Percentiles rank a stretch among this genome's conserved stretches.
Evolutionary conservation across 2,329 filamentous ascomycete species (phyloP).

Genomic region (Verticillium klebahnii): DNA sequence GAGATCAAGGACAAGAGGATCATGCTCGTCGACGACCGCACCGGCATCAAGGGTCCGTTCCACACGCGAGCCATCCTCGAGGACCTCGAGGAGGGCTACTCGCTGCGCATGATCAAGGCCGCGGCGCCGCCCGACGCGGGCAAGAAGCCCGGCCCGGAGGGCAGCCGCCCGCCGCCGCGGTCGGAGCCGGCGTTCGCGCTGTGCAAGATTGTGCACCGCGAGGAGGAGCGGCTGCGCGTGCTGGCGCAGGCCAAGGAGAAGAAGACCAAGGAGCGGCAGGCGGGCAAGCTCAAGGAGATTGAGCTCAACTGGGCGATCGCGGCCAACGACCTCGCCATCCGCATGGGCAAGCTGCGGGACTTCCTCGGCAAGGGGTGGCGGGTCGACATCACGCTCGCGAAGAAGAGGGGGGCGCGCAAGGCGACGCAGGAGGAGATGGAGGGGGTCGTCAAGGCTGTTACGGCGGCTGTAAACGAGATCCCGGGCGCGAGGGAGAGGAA

Average conservation of each 20-base stretch:
- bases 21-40: constrained; percentile 36
- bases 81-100: constrained; percentile 27
- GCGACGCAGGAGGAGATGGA: constrained; percentile 58
- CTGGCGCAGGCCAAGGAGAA: constrained; percentile 37
- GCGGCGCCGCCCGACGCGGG: constrained; percentile 21
- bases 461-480: constrained; percentile 24
- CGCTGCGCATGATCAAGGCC: constrained; percentile 38
- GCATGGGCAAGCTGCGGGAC: constrained; percentile 58
- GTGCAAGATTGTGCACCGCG: constrained; percentile 64
- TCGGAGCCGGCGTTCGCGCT: constrained; percentile 42
- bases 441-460: constrained; percentile 43
- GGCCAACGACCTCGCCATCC: constrained; percentile 67
- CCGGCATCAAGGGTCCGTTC: constrained; percentile 32
- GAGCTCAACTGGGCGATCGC: constrained; percentile 89
- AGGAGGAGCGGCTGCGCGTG: constrained; percentile 37
- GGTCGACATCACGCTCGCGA: constrained; percentile 69
- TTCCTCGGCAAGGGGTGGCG: constrained; percentile 72
- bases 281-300: constrained; percentile 62
- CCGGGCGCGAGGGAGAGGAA: constrained; percentile 39
- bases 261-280: constrained; percentile 32
- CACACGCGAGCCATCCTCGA: constrained; percentile 34
- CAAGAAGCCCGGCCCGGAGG: constrained; percentile 6
- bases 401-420: constrained; percentile 56
- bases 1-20: constrained; percentile 38
- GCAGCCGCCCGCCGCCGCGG: not conserved